Evolutionary conservation across 805 yeast genomes (phyloP), one percentile per base, ranked within the genome.

Genomic region (Metschnikowia corniflorae): DNA sequence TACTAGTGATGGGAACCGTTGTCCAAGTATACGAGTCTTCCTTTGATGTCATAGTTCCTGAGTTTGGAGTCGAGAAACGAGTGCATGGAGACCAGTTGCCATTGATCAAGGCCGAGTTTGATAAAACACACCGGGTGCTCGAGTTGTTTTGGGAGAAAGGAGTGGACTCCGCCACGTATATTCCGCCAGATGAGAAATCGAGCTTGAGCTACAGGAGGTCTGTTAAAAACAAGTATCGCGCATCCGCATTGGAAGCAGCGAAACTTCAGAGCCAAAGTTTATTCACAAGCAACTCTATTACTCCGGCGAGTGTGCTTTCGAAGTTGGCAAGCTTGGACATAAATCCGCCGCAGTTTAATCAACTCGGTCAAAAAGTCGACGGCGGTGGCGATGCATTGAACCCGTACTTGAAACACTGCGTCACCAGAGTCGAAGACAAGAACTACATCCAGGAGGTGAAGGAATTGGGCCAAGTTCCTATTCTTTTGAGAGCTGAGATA

Each of bases 31-130:
- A 91, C 58, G 97, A 93, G 61, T 86, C 96, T 1, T 86, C 97
- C 2, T 93, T 93, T 64, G 98, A 93, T 59, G 91, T 89, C 3
- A 77, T 84, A 47, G 70, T 89, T 44, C 96, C 96, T 2, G 96
- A 87, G 47, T 83, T 88, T 64, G 97, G 97, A 29, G 84, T 89
- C 50, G 97, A 89, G 57, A 89, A 89, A 61, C 74, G 97, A 53
- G 96, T 89, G 16, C 98, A 93, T 55, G 97, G 97, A 18, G 98
- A 93, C 62, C 97, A 93, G 62, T 69, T 93, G 38, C 97, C 97
- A 8, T 69, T 91, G 44, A 77, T 77, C 16, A 89, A 88, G 60
- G 97, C 97, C 5, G 97, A 93, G 59, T 93, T 84, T 58, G 89
- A 86, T 58, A 84, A 82, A 55, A 52, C 56, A 13, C 65, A 73